Evolutionary conservation across 2,329 filamentous ascomycete genomes (phyloP), one percentile per base, ranked within the genome.

Genomic region (Alternaria hordeiaustralica): DNA sequence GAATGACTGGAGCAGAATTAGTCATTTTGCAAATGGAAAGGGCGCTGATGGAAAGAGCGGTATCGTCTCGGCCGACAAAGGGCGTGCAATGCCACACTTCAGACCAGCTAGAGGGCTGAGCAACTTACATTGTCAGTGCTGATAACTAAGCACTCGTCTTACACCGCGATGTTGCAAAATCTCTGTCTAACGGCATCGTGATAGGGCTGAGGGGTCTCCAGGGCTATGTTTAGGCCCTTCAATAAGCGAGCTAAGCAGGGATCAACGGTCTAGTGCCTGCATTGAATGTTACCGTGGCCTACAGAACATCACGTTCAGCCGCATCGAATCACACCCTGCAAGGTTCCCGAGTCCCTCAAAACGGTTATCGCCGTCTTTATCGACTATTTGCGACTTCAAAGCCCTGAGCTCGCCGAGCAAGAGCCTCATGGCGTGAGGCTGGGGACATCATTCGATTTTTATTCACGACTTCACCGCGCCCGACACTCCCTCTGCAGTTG

Each of bases 1-100:
- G 20, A 26, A 50, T 63, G 62, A 68, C 68, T 72, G 36, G 30
- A 33, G 30, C 30, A 33, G 13, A 65, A 68, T 69, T 61, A 60
- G 23, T 45, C 43, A 36, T 26, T 7, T 18, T 55, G 13, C n/a
- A 44, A 12, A 11, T 33, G 21, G 12, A n/a, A 55, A 60, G 53
- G 58, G 53, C 51, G 61, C 58, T 53, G 26, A 46, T 50, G 10
- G 46, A 44, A 30, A 46, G 43, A 18, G 51, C 47, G 30, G 44
- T 50, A 23, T 58, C 28, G 20, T 8, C 28, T 36, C 9, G 3
- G 13, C 28, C 6, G 23, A 21, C 30, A 64, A 64, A 56, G 51
- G 61, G 61, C 61, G 61, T 12, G 15, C 30, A 20, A 25, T 15
- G n/a, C n/a, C 20, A 12, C 20, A 36, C 13, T n/a, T 12, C 10